phyloP scores from a whole-genome alignment of 2,329 filamentous ascomycete genomes.

The Talaromyces atroroseus region DNA sequence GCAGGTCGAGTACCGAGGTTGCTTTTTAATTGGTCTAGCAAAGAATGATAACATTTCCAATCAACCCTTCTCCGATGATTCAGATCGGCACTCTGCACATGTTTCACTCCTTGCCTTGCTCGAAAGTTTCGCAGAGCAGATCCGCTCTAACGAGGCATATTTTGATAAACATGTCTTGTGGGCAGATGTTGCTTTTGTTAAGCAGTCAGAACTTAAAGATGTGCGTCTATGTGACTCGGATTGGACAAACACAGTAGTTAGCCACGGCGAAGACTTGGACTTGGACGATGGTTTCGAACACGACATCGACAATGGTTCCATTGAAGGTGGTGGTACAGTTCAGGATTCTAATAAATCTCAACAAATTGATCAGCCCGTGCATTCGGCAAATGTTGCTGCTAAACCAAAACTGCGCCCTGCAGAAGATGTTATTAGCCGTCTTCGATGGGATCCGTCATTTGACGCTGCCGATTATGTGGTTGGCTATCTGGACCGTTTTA shows the following conservation, averaged over 20 bases:
- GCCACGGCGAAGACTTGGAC: not conserved
- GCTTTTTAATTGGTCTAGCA: slow-evolving; percentile 56
- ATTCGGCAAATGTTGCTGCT: not conserved
- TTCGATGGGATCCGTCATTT: slow-evolving; percentile 47
- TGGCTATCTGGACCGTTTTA: slow-evolving; percentile 51
- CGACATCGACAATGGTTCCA: not conserved
- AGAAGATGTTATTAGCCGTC: slow-evolving; percentile 43
- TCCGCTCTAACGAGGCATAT: slow-evolving; percentile 32
- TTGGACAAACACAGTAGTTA: not conserved
- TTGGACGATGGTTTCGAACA: slow-evolving; percentile 6
- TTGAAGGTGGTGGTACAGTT: not conserved
- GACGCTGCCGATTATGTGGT: slow-evolving; percentile 45
- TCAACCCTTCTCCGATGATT: slow-evolving; percentile 13
- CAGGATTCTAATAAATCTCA: not conserved
- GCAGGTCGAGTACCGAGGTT: slow-evolving; percentile 51
- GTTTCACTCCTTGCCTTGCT: slow-evolving; percentile 38
- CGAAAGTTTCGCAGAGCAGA: slow-evolving; percentile 29
- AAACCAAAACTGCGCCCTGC: slow-evolving; percentile 16
- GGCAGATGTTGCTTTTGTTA: slow-evolving; percentile 29
- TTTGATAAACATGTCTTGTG: slow-evolving; percentile 29
- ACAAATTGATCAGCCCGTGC: not conserved
- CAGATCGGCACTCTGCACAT: slow-evolving; percentile 41
- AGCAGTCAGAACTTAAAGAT: slow-evolving; percentile 16
- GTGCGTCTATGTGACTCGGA: slow-evolving; percentile 14
- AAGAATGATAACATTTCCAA: slow-evolving; percentile 12